These are phyloP conservation scores for Casuarina glauca DNA, from an alignment of 306 rosid species.

Conservation along the genomic window DNA sequence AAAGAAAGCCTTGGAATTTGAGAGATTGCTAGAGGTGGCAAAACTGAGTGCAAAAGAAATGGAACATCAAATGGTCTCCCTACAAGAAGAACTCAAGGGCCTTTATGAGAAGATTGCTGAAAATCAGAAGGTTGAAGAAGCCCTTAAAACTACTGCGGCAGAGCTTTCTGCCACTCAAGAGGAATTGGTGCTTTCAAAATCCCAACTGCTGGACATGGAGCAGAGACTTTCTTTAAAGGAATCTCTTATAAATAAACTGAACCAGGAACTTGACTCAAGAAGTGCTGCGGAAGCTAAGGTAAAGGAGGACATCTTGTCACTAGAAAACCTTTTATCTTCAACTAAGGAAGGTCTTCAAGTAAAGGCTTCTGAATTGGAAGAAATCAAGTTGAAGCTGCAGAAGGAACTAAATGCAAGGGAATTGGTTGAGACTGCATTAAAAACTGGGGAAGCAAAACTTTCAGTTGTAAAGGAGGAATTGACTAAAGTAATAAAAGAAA, in stretches of 20 bases:
- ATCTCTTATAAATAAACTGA: conserved; percentile 51
- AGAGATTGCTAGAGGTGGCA: conserved; percentile 71
- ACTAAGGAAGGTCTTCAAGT: conserved; percentile 73
- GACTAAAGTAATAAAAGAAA: conserved; percentile 46
- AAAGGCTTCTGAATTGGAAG: conserved; percentile 65
- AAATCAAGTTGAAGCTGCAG: conserved; percentile 50
- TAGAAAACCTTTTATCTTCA: conserved; percentile 51
- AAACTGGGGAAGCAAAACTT: conserved; percentile 52
- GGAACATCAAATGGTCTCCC: conserved; percentile 66
- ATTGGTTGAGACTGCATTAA: conserved; percentile 50
- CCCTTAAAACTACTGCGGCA: conserved; percentile 58
- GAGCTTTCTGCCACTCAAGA: conserved; percentile 72
- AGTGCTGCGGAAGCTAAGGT: conserved; percentile 64
- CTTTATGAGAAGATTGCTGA: conserved; percentile 64
- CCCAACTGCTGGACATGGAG: conserved; percentile 58
- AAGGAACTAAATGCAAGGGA: conserved; percentile 63
- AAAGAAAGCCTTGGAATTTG: conserved; percentile 64
- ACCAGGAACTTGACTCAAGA: conserved; percentile 48
- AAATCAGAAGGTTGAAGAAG: conserved; percentile 70
- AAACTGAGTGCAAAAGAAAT: conserved; percentile 50
- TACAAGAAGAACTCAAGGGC: conserved; percentile 78
- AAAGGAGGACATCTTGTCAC: conserved; percentile 69
- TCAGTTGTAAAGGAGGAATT: conserved; percentile 43
- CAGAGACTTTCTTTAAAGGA: conserved; percentile 59
- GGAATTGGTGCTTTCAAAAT: conserved; percentile 62